These are phyloP conservation scores for Tricladium varicosporioides DNA, from an alignment of 2,329 filamentous ascomycete genomes.

Conservation along the genomic window DNA sequence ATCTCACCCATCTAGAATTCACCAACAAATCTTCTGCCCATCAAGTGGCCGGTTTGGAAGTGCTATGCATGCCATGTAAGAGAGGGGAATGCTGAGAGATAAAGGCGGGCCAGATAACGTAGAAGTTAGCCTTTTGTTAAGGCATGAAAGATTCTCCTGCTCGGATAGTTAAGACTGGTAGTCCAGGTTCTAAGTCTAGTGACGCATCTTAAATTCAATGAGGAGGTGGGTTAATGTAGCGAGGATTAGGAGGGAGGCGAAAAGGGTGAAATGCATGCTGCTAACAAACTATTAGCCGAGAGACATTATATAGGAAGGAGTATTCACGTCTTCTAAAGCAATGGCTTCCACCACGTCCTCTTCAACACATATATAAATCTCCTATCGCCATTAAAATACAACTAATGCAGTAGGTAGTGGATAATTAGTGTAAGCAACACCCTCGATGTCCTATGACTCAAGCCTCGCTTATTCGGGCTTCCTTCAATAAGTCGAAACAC, in stretches of 20 bases:
- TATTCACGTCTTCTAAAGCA: conserved; percentile 20
- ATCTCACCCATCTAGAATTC: conserved; percentile 15
- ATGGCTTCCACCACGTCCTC: conserved; percentile 19
- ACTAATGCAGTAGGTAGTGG: conserved; percentile 22
- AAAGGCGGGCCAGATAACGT: conserved; percentile 18
- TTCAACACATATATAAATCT: conserved; percentile 18
- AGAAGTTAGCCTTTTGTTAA: neutral
- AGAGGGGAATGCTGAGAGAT: conserved; percentile 8
- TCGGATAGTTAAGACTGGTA: neutral
- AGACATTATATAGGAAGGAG: too few relatives aligned
- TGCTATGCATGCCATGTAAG: conserved; percentile 15
- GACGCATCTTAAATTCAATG: conserved; percentile 1
- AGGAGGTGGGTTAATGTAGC: conserved; percentile 18
- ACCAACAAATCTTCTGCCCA: conserved; percentile 15
- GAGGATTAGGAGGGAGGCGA: conserved; percentile 16
- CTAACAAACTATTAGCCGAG: neutral
- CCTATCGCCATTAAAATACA: conserved; percentile 23
- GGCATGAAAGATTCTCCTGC: neutral
- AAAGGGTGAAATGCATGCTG: conserved; percentile 18
- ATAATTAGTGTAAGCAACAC: conserved; percentile 15
- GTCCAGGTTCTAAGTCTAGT: neutral
- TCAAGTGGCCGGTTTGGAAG: conserved; percentile 17
- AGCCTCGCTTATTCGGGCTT: conserved; percentile 15
- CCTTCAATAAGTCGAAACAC: conserved; percentile 21
- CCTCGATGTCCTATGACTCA: conserved; percentile 12